A percentile compares a stretch with the other conserved stretches of the same genome.
These are phyloP conservation scores for Scytalidium sp. DNA, from an alignment of 2,329 filamentous ascomycete species.

Conservation along the genomic window DNA sequence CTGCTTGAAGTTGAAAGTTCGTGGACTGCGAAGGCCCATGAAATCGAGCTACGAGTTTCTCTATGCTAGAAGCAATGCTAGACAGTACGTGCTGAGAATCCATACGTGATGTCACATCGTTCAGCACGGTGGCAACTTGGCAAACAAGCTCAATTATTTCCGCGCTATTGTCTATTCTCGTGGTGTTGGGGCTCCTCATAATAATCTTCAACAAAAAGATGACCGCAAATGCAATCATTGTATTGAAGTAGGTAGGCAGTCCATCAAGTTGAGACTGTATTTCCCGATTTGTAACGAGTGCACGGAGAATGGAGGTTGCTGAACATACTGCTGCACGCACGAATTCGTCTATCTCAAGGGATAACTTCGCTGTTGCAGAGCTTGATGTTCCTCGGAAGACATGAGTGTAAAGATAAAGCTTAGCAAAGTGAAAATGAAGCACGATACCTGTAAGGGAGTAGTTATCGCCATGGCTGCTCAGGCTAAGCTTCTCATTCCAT, in stretches of 20 bases:
- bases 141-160: constrained; percentile 17
- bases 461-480: constrained; percentile 33
- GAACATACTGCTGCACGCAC: constrained; percentile 24
- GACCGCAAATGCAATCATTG: constrained; percentile 28
- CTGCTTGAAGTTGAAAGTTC: too few species aligned
- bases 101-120: constrained; percentile 4
- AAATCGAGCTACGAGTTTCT: too few species aligned
- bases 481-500: constrained; percentile 19
- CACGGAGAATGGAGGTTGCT: constrained; percentile 21
- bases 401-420: constrained; percentile 39
- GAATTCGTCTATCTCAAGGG: constrained; percentile 20
- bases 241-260: constrained; percentile 25
- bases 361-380: constrained; percentile 3
- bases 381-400: constrained; percentile 33
- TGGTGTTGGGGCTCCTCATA: constrained; percentile 9
- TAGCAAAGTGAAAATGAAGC: constrained; percentile 40
- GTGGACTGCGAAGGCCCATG: too few species aligned
- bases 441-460: constrained; percentile 38
- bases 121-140: constrained; percentile 1
- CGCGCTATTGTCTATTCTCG: constrained; percentile 13
- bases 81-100: too few species aligned
- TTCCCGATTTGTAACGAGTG: constrained; percentile 18
- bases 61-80: too few species aligned
- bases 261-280: constrained; percentile 22
- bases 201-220: constrained; percentile 25